Evolutionary conservation across 1,284 basidiomycete genomes (phyloP), one percentile per base, ranked within the genome.

Genomic region (Waitea zeae): DNA sequence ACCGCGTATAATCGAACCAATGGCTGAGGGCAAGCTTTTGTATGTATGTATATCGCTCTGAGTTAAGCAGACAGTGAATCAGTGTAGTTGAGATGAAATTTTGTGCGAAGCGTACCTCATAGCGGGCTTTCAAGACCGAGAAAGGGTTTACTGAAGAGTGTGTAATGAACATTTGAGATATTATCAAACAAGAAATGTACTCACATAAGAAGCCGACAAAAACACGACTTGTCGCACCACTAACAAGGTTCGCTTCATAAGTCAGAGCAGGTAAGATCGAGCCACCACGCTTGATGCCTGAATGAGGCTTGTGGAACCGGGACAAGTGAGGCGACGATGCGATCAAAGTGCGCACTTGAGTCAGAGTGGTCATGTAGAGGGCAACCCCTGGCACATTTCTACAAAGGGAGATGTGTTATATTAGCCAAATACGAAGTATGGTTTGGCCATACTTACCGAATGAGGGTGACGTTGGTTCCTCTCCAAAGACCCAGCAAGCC

Each of bases 311-410:
- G 35, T 52, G 53, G 29, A 61, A 44, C n/a, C 52, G 37, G 4
- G 64, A 53, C 50, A 83, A 81, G 49, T 70, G 64, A 0, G 72
- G 62, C 2, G 71, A 70, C n/a, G 53, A 63, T 1, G 81, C 70
- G 64, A 88, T 71, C 30, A 70, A 42, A 1, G 65, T 61, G 6
- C 90, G 76, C 30, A 92, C 59, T 41, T 86, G 71, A 7, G 80
- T 86, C 28, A 95, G 61, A 33, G 75, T 67, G 7, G 90, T 87
- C 61, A 95, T 87, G 59, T 95, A 95, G 35, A 92, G 54, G 2
- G 89, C 89, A 6, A 95, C 84, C 5, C 90, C 90, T 0, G 92
- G 92, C 2, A 95, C 77, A 49, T 93, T 95, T 30, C 88, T 90
- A 46, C 20, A 33, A 31, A 9, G n/a, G 36, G 17, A 17, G 17